Percentiles rank a stretch among this genome's conserved stretches.
These are phyloP conservation scores for Drosera spatulata DNA, from an alignment of 179 eudicot genomes.

Conservation along the genomic window DNA sequence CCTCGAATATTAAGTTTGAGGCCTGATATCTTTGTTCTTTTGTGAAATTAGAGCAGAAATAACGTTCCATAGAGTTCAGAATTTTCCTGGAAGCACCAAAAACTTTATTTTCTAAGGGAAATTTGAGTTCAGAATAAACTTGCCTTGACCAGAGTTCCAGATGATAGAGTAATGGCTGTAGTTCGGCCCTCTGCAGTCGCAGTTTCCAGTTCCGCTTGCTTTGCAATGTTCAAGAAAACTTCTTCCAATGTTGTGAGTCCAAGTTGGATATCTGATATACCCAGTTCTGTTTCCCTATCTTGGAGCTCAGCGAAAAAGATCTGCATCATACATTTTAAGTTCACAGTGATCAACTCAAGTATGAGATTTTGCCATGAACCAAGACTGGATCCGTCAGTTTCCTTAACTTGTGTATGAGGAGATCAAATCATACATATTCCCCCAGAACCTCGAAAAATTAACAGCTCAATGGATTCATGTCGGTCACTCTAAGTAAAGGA, in stretches of 20 bases:
- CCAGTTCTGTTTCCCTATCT: slow-evolving; percentile 57
- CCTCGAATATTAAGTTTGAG: too few species aligned
- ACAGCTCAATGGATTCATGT: too few species aligned
- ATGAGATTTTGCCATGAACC: too few species aligned
- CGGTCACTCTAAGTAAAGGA: too few species aligned
- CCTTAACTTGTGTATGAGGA: too few species aligned
- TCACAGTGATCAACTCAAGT: too few species aligned
- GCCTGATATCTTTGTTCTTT: too few species aligned
- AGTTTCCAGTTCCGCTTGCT: slow-evolving; percentile 76
- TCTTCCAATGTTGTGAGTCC: slow-evolving; percentile 91
- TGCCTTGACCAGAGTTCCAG: slow-evolving; percentile 65
- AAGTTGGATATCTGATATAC: slow-evolving; percentile 78
- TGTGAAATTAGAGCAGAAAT: too few species aligned
- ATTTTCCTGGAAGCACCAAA: background rate
- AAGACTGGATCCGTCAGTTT: too few species aligned
- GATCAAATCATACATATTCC: too few species aligned
- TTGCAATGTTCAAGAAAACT: slow-evolving; percentile 80
- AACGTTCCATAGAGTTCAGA: background rate
- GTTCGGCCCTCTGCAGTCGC: slow-evolving; percentile 74
- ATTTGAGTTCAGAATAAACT: background rate
- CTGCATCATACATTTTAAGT: too few species aligned
- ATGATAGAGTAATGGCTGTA: slow-evolving; percentile 49
- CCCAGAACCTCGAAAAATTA: too few species aligned
- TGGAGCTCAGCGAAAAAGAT: slow-evolving; percentile 75
- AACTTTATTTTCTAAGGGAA: background rate